Base-by-base conservation (phyloP, 768 basidiomycete species). In the Amylocystis lapponica region DNA sequence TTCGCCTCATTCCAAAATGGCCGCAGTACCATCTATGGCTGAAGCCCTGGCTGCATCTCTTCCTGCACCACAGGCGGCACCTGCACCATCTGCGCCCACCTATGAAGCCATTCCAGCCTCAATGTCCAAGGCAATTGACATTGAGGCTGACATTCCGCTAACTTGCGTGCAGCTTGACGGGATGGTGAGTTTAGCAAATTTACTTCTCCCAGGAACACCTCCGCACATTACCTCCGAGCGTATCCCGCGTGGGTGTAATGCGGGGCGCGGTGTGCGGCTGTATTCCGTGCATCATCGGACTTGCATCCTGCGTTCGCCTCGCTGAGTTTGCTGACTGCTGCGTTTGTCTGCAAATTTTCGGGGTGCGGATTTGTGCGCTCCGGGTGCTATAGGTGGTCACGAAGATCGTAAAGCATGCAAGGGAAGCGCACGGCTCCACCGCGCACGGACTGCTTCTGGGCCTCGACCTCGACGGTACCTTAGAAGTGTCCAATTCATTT, bases 401-500 rank as follows among this genome's bases (percentile, higher is more conserved):
- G 42, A 96, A 95, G 70, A 93, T 97, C 41, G 72, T 94, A 57
- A 95, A 96, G 67, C 94, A 96, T 60, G 79, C 87, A 32, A 78
- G 83, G 38, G 94, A 95, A 59, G 72, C 82, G 12, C 71, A 76
- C 21, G 78, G 82, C 8, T 67, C 79, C n/a, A 76, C 78, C 38
- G 84, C 85, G 21, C 80, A 89, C 59, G 94, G 94, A 46, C 72
- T 94, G 44, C 67, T 97, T 39, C 74, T 97, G 43, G 94, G 94
- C 32, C 77, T 97, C 43, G 94, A 97, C 68, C 70, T 97, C 27
- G 91, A 95, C 63, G 92, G 93, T 3, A 75, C 77, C 35, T 77
- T 95, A 40, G 92, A 96, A 68, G 78, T 96, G 48, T 89, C 88
- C 48, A 93, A 93, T 67, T 86, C 85, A 31, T 94, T 95, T 63